These are phyloP conservation scores for Tillandsia fasciculata DNA, from an alignment of 176 grass and related monocot genomes.

Conservation along the genomic window DNA sequence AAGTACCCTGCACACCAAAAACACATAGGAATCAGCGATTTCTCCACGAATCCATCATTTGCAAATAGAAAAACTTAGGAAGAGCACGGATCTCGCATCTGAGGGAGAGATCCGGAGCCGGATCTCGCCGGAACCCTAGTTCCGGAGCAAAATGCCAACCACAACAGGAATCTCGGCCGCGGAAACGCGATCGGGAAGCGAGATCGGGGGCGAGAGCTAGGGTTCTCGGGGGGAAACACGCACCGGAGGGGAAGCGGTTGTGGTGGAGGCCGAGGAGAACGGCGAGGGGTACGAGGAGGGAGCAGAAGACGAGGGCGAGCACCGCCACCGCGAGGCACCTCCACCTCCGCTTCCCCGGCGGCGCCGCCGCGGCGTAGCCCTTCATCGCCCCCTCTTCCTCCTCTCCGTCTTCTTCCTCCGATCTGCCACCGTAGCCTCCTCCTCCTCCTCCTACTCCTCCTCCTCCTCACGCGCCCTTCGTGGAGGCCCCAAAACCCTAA, in stretches of 20 bases:
- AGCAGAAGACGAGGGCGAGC: conserved; percentile 37
- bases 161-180: background rate
- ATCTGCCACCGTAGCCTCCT: background rate
- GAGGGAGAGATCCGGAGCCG: background rate
- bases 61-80: no score
- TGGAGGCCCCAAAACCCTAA: no score
- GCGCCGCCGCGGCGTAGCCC: conserved; percentile 9
- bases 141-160: conserved; percentile 1
- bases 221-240: conserved; percentile 9
- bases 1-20: conserved; percentile 31
- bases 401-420: background rate
- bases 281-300: conserved; percentile 45
- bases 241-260: conserved; percentile 47
- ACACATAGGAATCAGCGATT: background rate
- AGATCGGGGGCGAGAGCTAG: conserved; percentile 17
- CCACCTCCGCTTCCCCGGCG: conserved; percentile 43
- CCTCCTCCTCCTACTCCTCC: background rate
- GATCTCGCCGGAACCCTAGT: background rate
- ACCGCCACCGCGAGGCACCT: conserved; percentile 30
- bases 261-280: conserved; percentile 64
- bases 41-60: background rate
- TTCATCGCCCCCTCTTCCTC: conserved; percentile 33
- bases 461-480: background rate
- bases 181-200: no score
- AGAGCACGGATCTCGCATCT: background rate